Base-by-base conservation (phyloP, 179 eudicot genomes). In the Carnegiea gigantea region DNA sequence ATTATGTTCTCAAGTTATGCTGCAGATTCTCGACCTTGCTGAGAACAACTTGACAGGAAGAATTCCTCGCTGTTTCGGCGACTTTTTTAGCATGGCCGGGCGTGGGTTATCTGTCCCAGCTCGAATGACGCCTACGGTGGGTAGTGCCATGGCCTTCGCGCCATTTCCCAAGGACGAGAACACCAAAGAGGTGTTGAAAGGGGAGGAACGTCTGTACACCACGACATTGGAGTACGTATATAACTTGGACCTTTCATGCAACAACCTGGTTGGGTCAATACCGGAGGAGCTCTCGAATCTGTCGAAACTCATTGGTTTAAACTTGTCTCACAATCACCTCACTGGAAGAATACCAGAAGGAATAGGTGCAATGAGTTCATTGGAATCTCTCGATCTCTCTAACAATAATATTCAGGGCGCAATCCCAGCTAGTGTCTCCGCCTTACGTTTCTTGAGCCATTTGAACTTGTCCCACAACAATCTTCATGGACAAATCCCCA, bases 381-480 rank as follows among this genome's bases (percentile, higher is more conserved):
- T 92, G 44, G 85, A 86, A 40, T 86, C 90, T 2, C 90, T 91
- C 14, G 95, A 90, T 68, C 70, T 89, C 2, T 89, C 92, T 1
- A 81, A 76, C 77, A 92, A 92, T 74, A 65, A 79, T 15, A 76
- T 92, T 4, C 38, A 84, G 0, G 92, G 91, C 6, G 40, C 24
- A 14, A 86, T 91, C 48, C 92, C 95, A 7, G 10, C 76, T 15
- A 87, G 90, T 79, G 28, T 91, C 15, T 54, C 89, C 7, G 64
- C 20, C 28, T 30, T 91, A 3, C 72, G 46, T 53, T 82, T 20
- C 11, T 60, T 90, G 77, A 80, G 77, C 70, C 2, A 26, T 11
- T 43, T 92, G 79, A 89, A 90, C 84, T 23, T 92, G 80, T 92
- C 93, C 21, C 46, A 78, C 77, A 88, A 90, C 82, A 76, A 85